Conservation (phyloP, 208 protist species). For the Acanthamoeba polyphaga region DNA sequence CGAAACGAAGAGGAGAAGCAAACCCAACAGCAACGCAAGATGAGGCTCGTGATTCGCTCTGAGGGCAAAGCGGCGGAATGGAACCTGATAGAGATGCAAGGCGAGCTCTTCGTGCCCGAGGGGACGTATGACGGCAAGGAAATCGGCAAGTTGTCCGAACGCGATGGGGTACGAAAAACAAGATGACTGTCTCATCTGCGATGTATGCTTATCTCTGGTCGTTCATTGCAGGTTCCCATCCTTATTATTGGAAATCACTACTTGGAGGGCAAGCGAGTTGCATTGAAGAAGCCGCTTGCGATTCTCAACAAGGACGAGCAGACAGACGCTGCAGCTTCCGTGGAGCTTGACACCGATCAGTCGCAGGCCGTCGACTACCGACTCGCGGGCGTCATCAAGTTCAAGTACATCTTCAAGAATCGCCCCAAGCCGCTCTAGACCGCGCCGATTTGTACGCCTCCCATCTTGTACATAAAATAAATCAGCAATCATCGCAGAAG, state of each 20-base stretch:
- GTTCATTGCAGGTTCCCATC: conserved; percentile 17
- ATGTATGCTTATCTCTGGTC: background rate
- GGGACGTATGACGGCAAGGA: conserved; percentile 39
- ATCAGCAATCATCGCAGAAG: background rate
- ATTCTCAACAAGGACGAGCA: conserved; percentile 35
- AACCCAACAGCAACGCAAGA: background rate
- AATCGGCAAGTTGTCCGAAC: conserved; percentile 53
- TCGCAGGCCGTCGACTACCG: background rate
- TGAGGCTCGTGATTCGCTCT: conserved; percentile 33
- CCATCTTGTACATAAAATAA: conserved; percentile 16
- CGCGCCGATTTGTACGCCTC: background rate
- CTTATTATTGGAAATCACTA: conserved; percentile 71
- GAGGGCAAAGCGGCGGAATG: conserved; percentile 30
- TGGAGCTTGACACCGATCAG: background rate
- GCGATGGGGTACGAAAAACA: background rate
- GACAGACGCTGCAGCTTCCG: background rate
- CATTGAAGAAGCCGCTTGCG: conserved; percentile 54
- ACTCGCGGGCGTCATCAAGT: conserved; percentile 9
- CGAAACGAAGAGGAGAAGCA: background rate
- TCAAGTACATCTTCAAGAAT: conserved; percentile 73
- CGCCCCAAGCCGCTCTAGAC: conserved; percentile 26
- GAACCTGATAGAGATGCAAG: conserved; percentile 68
- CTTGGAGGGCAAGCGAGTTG: conserved; percentile 61
- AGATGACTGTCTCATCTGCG: background rate
- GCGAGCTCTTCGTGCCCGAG: conserved; percentile 24